These are phyloP conservation scores for Cryptococcus sp. DNA, from an alignment of 1,284 basidiomycete genomes.

Conservation along the genomic window DNA sequence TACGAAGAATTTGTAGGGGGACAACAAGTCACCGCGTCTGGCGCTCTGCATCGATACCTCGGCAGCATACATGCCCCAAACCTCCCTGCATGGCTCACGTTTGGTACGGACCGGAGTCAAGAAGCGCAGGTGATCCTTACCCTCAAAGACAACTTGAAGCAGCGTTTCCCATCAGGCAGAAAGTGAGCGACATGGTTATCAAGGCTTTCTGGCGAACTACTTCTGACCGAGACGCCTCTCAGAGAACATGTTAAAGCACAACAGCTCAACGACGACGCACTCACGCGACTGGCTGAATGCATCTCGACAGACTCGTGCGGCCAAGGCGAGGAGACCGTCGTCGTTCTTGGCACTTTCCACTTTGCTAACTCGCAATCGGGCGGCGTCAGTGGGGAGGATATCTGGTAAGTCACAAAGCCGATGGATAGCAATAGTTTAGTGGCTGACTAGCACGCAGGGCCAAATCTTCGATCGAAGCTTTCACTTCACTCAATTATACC, in stretches of 20 bases:
- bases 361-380: conserved; percentile 27
- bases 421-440: not conserved
- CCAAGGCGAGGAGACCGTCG: conserved; percentile 27
- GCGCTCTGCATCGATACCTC: not conserved
- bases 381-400: conserved; percentile 30
- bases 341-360: conserved; percentile 33
- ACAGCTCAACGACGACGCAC: conserved; percentile 7
- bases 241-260: too few species aligned
- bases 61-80: not conserved
- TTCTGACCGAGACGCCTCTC: too few species aligned
- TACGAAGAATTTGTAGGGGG: conserved; percentile 2
- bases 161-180: too few species aligned
- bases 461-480: conserved; percentile 27
- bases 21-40: not conserved
- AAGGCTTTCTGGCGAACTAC: too few species aligned
- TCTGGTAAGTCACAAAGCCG: conserved; percentile 25
- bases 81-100: not conserved
- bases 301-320: conserved; percentile 22
- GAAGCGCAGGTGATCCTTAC: not conserved
- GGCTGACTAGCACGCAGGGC: conserved; percentile 23
- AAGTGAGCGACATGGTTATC: too few species aligned
- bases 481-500: conserved; percentile 37
- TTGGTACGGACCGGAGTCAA: not conserved
- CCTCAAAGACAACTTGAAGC: too few species aligned
- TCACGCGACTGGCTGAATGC: conserved; percentile 26